Evolutionary conservation across 148 eudicot genomes (phyloP), one percentile per base, ranked within the genome.

Genomic region (Fagopyrum homotropicum): DNA sequence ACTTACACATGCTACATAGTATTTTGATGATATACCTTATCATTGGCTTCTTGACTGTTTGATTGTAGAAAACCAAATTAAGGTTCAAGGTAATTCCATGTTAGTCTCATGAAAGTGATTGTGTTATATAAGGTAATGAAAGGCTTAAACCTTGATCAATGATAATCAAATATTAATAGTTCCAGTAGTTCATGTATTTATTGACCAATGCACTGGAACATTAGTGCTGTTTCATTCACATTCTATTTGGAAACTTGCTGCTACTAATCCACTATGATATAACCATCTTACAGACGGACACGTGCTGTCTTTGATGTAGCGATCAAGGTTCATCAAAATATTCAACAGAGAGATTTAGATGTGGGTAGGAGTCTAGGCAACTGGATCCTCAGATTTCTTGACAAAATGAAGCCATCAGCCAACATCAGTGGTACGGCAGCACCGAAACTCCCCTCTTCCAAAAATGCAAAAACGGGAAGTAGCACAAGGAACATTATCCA

Each of bases 401-500:
- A 91, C 84, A 81, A 45, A 72, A 79, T 85, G 80, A 94, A 94
- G 83, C 98, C 97, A 48, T 85, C 92, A 0, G 98, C 98, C 77
- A 87, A 91, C 66, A 91, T 94, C 56, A 83, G 90, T 72, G 84
- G 82, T 29, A 66, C 72, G 16, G 35, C 82, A 9, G 56, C 61
- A 7, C 82, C 73, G 70, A 73, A 73, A 56, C 84, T 70, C 26
- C 83, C 80, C 30, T 76, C 83, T 49, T 74, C 68, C 54, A 76
- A 80, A 45, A 85, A 77, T 72, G 45, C 79, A 40, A 85, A 26
- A 66, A 76, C 69, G 57, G 75, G 78, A 14, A 89, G 84, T 74
- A 83, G 79, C 73, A 29, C 80, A 22, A 70, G 78, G 7, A 80
- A 74, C 63, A 63, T 72, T 54, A 79, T 75, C 75, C 85, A 85